Conservation (phyloP, 2,329 filamentous ascomycete species). For the Sporothrix luriei region DNA sequence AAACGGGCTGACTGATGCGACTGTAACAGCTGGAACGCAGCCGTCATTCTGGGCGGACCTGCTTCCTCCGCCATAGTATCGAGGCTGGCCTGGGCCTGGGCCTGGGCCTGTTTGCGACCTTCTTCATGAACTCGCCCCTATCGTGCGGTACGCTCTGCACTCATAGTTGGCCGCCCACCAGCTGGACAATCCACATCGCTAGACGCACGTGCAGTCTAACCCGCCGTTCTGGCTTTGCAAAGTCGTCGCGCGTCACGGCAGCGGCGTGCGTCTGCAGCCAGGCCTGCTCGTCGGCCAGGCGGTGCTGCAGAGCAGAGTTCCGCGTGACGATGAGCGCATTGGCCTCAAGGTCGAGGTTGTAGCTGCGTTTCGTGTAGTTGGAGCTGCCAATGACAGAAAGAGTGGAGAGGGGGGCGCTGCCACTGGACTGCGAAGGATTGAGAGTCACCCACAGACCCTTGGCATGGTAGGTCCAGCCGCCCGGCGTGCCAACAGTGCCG, state of each 20-base stretch:
- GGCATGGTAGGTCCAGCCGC: conserved; percentile 95
- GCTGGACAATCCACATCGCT: conserved; percentile 90
- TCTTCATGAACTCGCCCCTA: no score
- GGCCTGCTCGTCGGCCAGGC: conserved; percentile 76
- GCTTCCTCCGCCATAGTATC: background rate
- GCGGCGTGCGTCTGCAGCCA: conserved; percentile 77
- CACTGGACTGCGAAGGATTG: conserved; percentile 59
- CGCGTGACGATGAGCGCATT: conserved; percentile 83
- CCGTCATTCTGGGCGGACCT: conserved; percentile 1
- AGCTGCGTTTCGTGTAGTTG: conserved; percentile 94
- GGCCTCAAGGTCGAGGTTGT: conserved; percentile 87
- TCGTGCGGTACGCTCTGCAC: no score
- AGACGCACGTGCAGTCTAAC: conserved; percentile 83
- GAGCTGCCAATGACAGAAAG: conserved; percentile 86
- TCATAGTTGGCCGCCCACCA: conserved; percentile 83
- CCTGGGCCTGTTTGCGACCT: no score
- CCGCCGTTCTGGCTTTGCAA: conserved; percentile 76
- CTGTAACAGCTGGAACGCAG: background rate
- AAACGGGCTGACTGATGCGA: background rate
- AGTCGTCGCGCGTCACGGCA: conserved; percentile 72
- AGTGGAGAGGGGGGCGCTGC: conserved; percentile 55
- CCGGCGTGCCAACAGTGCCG: conserved; percentile 77
- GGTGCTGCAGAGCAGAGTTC: conserved; percentile 69
- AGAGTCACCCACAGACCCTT: conserved; percentile 92
- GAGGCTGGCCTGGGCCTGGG: no score